Percentiles rank a stretch among this genome's conserved stretches.
Conservation (phyloP, 371 early-diverging fungal species). For the Mortierella sp. region DNA sequence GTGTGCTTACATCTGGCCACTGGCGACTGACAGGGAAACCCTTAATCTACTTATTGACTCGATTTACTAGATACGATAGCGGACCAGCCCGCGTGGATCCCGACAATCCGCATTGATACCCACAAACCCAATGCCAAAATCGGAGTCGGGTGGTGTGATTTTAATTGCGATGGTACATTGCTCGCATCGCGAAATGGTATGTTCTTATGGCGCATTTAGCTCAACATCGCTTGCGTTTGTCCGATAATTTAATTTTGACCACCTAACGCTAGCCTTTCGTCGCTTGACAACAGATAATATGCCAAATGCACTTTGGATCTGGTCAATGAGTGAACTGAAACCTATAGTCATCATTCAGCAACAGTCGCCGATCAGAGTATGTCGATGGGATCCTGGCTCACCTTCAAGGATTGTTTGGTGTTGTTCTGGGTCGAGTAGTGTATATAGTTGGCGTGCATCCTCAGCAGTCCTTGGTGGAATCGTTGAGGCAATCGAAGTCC, state of each 20-base stretch:
- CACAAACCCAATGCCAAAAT: constrained; percentile 53
- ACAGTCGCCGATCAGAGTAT: constrained; percentile 41
- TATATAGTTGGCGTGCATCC: constrained; percentile 46
- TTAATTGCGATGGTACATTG: constrained; percentile 49
- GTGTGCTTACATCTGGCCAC: neutral
- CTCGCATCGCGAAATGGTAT: constrained; percentile 53
- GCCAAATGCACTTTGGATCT: constrained; percentile 53
- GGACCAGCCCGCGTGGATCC: constrained; percentile 47
- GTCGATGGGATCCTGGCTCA: constrained; percentile 45
- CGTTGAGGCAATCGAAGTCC: constrained; percentile 44
- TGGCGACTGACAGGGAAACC: neutral
- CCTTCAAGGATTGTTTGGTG: constrained; percentile 51
- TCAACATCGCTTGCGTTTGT: neutral
- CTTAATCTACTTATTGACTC: neutral
- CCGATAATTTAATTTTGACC: neutral
- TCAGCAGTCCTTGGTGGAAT: constrained; percentile 19
- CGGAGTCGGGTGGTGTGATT: constrained; percentile 55
- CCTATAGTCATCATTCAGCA: constrained; percentile 50
- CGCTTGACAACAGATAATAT: constrained; percentile 31
- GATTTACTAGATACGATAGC: constrained; percentile 28
- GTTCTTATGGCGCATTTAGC: neutral
- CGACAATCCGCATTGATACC: constrained; percentile 36
- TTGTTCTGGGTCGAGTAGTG: constrained; percentile 28
- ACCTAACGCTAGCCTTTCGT: neutral
- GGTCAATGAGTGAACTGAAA: constrained; percentile 36